These are phyloP conservation scores for Neoascochyta sp. DNA, from an alignment of 2,329 filamentous ascomycete species.

Conservation along the genomic window DNA sequence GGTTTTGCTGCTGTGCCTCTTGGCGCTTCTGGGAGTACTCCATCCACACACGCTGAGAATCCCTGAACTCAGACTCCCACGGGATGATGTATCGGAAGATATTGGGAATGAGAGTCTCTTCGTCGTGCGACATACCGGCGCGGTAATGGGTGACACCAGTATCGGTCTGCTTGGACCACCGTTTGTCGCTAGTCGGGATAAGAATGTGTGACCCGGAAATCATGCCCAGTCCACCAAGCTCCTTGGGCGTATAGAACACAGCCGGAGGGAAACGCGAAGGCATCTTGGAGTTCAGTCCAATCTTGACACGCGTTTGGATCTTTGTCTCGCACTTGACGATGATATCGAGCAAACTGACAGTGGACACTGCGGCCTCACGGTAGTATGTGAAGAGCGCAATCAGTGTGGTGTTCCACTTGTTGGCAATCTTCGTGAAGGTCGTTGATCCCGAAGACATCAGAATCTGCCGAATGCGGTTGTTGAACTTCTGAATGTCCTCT, in stretches of 20 bases:
- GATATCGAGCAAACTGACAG: constrained; percentile 87
- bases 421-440: constrained; percentile 98
- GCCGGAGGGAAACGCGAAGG: constrained; percentile 96
- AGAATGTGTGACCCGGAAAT: constrained; percentile 98
- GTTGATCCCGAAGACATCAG: constrained; percentile 99
- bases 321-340: constrained; percentile 99
- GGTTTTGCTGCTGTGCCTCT: constrained; percentile 96
- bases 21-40: constrained; percentile 98
- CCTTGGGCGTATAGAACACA: constrained; percentile 98
- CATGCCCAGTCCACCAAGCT: constrained; percentile 95
- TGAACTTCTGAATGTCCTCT: constrained; percentile 98
- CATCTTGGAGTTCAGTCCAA: constrained; percentile 98
- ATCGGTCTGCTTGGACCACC: constrained; percentile 98
- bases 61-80: constrained; percentile 98
- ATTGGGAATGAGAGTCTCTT: constrained; percentile 96
- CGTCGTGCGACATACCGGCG: constrained; percentile 95
- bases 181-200: constrained; percentile 94
- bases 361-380: constrained; percentile 93
- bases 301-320: constrained; percentile 98
- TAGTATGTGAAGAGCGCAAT: constrained; percentile 99
- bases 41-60: constrained; percentile 98
- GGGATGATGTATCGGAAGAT: constrained; percentile 99
- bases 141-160: constrained; percentile 95
- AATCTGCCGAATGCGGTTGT: constrained; percentile 97
- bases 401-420: constrained; percentile 98